Evolutionary conservation across 768 basidiomycete species (phyloP).

Genomic region (Panellus pusillus): DNA sequence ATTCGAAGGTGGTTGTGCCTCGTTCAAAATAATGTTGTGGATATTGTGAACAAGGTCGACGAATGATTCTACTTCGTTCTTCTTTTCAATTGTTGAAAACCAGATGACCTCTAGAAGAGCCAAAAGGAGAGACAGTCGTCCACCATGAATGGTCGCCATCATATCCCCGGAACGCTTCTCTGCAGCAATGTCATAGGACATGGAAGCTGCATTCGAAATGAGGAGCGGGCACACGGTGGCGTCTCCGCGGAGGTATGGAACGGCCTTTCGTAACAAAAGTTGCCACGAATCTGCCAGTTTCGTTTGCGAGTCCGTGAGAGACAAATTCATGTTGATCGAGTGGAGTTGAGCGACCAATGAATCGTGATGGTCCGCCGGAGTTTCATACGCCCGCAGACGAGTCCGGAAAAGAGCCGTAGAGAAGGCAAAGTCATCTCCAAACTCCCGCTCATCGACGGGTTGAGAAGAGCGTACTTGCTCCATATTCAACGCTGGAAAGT

Average conservation of each 20-base stretch:
- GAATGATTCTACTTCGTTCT: slow-evolving; percentile 58
- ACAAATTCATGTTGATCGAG: slow-evolving; percentile 86
- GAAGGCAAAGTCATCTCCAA: slow-evolving; percentile 80
- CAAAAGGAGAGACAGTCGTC: slow-evolving; percentile 71
- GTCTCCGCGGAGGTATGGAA: slow-evolving; percentile 66
- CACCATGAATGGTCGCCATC: slow-evolving; percentile 79
- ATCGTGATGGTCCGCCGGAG: slow-evolving; percentile 44
- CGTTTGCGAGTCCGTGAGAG: slow-evolving; percentile 77
- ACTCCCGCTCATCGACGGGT: slow-evolving; percentile 67
- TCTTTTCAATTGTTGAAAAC: slow-evolving; percentile 61
- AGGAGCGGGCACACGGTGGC: slow-evolving; percentile 53
- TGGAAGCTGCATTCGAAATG: slow-evolving; percentile 56
- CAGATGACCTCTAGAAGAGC: slow-evolving; percentile 79
- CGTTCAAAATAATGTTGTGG: slow-evolving; percentile 66
- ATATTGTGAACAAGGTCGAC: slow-evolving; percentile 61
- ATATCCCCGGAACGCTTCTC: slow-evolving; percentile 80
- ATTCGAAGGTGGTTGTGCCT: slow-evolving; percentile 68
- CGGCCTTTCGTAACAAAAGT: slow-evolving; percentile 60
- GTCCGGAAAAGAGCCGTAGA: slow-evolving; percentile 56
- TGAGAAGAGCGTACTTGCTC: slow-evolving; percentile 64
- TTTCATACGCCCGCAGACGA: slow-evolving; percentile 56
- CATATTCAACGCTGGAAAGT: slow-evolving; percentile 62
- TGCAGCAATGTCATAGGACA: slow-evolving; percentile 64
- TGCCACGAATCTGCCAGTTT: slow-evolving; percentile 79
- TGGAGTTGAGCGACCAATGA: slow-evolving; percentile 58